Evolutionary conservation across 495 filamentous ascomycete species (phyloP), one percentile per base, ranked within the genome.

Genomic region (Schizothecium vesticola): DNA sequence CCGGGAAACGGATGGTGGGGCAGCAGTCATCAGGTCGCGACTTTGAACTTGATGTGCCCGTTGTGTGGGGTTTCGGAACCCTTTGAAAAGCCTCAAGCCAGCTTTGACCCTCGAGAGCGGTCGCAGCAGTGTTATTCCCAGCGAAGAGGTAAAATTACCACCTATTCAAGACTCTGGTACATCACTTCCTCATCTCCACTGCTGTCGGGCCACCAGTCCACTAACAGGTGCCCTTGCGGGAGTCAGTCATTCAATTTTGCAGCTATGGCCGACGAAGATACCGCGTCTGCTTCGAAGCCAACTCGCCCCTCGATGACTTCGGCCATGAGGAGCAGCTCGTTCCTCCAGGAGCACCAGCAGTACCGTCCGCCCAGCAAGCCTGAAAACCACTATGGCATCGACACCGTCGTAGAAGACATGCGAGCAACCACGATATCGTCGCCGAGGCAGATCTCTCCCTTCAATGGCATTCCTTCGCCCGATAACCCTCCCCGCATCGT

Each of bases 311-410:
- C 80, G 61, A 72, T 87, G 69, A 78, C 77, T 28, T 70, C 76
- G 23, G 73, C 77, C 23, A 83, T 91, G 82, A 85, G 88, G 66
- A 89, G 87, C 78, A 84, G 84, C 71, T 91, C 89, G 36, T 91
- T 89, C 77, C 83, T 92, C 43, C 82, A 87, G 61, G 89, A 91
- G 66, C 89, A 91, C 69, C 89, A 91, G 73, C 90, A 92, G 69
- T 92, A 92, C 71, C 90, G 89, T 63, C 85, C 89, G 12, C 86
- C 86, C 13, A 80, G 80, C 67, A 79, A 79, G 70, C 77, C 74
- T 24, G 84, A 86, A 60, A 80, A 75, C 66, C 81, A 85, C 68
- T 81, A 86, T 71, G 83, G 81, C 25, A 85, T 86, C 61, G 85
- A 85, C 68, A 84, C 82, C 28, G 83, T 86, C 19, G 80, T 87